Base-by-base conservation (phyloP, 192 early-diverging fungal genomes). In the Coemansia brasiliensis region DNA sequence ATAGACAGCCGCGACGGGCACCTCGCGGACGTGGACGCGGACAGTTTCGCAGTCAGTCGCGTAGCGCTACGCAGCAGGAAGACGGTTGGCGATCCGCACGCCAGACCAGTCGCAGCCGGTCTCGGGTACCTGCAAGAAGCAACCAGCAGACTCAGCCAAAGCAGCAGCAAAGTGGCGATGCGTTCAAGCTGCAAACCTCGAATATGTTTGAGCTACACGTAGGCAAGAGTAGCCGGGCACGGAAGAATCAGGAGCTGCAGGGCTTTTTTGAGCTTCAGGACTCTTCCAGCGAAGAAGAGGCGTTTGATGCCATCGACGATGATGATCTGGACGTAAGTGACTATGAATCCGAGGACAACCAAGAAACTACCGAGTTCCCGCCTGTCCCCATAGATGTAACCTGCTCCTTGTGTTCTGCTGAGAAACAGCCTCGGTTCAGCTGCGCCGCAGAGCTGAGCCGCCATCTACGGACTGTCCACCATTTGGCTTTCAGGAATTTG, bases 381-480 rank as follows among this genome's bases (percentile, higher is more conserved):
- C 70, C 80, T 3, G 61, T 71, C 49, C 69, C 74, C n/a, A 29
- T 90, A 11, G 56, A 83, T 50, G 76, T 92, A 52, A 67, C 65
- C 22, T 94, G 92, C 61, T 83, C 90, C 15, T 83, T 92, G 65
- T 69, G 83, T 40, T 55, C 81, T 29, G 90, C 86, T 20, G 43
- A 29, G 27, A 52, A 54, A 3, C 39, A 57, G 15, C 59, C 46
- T 45, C 65, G 56, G 29, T 77, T 89, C 13, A 80, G 65, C 18
- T 82, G 88, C 60, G 87, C 89, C 17, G 85, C 77, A 4, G 82
- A 83, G 12, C 61, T 91, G 8, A 81, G 84, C 13, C 61, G 67
- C 0, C 92, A 94, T 65, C 55, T 94, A 53, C 81, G 84, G 39
- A 65, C 79, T 13, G 76, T 56, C 5, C 92, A 94, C 69, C 39